A percentile compares a stretch with the other conserved stretches of the same genome.
Conservation (phyloP, 805 yeast species). For the Hanseniaspora lindneri region DNA sequence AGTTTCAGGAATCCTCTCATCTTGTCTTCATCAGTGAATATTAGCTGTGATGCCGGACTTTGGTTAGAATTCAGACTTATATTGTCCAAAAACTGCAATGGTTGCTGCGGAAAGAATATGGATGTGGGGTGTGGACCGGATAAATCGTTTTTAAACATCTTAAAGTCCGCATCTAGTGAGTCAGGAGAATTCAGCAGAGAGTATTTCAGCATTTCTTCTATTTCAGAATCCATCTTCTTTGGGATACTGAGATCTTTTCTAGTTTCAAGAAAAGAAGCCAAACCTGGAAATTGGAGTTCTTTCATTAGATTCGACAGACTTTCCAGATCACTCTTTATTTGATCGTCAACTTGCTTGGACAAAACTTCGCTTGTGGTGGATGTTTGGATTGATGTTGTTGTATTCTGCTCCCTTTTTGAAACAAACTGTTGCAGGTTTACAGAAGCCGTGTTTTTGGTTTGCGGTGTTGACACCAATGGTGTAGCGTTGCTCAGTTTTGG, state of each 20-base stretch:
- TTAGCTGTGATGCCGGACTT: neutral
- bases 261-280: constrained; percentile 25
- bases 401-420: neutral
- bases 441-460: neutral
- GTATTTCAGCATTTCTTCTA: constrained; percentile 43
- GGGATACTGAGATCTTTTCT: constrained; percentile 27
- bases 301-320: constrained; percentile 24
- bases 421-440: neutral
- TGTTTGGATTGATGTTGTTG: neutral
- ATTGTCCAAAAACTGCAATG: constrained; percentile 27
- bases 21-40: neutral
- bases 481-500: neutral
- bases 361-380: constrained; percentile 17
- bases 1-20: neutral
- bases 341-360: constrained; percentile 24
- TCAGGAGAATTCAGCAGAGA: constrained; percentile 87
- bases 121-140: constrained; percentile 80
- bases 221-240: constrained; percentile 24
- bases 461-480: neutral
- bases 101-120: constrained; percentile 61
- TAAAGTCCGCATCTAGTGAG: constrained; percentile 78
- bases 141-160: constrained; percentile 52
- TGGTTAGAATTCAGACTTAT: constrained; percentile 13
- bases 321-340: constrained; percentile 22
- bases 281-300: constrained; percentile 17